Evolutionary conservation across 805 yeast species (phyloP).

Genomic region (Candida suzukii): DNA sequence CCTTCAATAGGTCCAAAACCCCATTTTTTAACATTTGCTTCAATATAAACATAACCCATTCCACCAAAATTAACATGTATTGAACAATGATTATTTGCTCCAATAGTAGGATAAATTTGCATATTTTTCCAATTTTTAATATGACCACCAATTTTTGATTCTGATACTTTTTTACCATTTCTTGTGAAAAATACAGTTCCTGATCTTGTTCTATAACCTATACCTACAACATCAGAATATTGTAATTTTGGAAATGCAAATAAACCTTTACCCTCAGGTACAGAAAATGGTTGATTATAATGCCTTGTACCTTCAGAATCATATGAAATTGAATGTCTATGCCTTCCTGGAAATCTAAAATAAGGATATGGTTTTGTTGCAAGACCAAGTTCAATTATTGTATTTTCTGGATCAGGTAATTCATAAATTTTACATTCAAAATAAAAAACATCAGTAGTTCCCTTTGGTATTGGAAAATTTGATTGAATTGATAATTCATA

Average conservation of each 20-base stretch:
- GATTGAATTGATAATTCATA: slow-evolving; percentile 53
- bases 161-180: slow-evolving; percentile 84
- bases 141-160: slow-evolving; percentile 77
- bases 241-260: slow-evolving; percentile 51
- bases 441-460: slow-evolving; percentile 77
- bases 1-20: slow-evolving; percentile 92
- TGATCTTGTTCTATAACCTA: slow-evolving; percentile 76
- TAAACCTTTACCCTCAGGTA: slow-evolving; percentile 33
- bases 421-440: slow-evolving; percentile 83
- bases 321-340: slow-evolving; percentile 76
- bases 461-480: slow-evolving; percentile 77
- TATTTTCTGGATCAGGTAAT: slow-evolving; percentile 46
- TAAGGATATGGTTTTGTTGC: slow-evolving; percentile 87
- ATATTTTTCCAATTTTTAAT: slow-evolving; percentile 62
- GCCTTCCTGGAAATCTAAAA: slow-evolving; percentile 90
- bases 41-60: slow-evolving; percentile 82
- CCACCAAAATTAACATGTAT: slow-evolving; percentile 92
- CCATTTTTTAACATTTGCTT: slow-evolving; percentile 92
- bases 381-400: slow-evolving; percentile 67
- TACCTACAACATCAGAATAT: slow-evolving; percentile 89
- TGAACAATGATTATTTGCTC: slow-evolving; percentile 74
- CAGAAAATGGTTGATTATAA: slow-evolving; percentile 65
- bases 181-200: slow-evolving; percentile 91
- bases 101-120: slow-evolving; percentile 80
- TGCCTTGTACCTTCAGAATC: slow-evolving; percentile 81